These are phyloP conservation scores for Alternaria atra DNA, from an alignment of 2,329 filamentous ascomycete genomes.

Conservation along the genomic window DNA sequence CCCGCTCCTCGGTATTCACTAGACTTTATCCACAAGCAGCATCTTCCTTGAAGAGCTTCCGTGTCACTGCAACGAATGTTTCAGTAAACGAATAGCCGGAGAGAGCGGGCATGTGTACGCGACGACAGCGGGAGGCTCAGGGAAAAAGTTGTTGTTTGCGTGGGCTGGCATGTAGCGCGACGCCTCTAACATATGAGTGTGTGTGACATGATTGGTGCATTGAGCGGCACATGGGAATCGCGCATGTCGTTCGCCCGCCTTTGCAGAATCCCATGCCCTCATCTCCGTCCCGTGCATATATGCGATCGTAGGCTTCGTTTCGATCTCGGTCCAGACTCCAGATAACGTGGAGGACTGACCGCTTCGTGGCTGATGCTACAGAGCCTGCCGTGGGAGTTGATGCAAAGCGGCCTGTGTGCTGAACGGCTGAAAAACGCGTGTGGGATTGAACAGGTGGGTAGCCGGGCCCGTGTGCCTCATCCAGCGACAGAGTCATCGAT, in stretches of 20 bases:
- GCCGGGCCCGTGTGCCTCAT: not conserved
- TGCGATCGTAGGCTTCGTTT: not conserved
- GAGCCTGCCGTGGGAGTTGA: not conserved
- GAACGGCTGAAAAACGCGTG: not conserved
- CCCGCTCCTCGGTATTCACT: not conserved
- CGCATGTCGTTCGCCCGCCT: not conserved
- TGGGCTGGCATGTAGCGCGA: slow-evolving; percentile 4
- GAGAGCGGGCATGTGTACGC: not conserved
- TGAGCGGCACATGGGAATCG: not conserved
- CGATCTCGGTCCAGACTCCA: not conserved
- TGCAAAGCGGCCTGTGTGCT: not conserved
- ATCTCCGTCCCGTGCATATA: slow-evolving; percentile 14
- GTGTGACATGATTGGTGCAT: slow-evolving; percentile 2
- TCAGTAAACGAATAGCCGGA: not conserved
- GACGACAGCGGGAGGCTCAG: slow-evolving; percentile 8
- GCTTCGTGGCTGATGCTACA: slow-evolving; percentile 3
- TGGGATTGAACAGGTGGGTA: not conserved
- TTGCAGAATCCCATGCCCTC: slow-evolving; percentile 8
- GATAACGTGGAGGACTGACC: not conserved
- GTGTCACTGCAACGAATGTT: not conserved
- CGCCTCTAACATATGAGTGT: not conserved
- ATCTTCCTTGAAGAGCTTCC: not conserved
- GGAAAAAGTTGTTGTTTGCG: not conserved
- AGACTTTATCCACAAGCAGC: not conserved
- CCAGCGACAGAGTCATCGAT: not conserved